Percentiles rank a stretch among this genome's conserved stretches.
These are phyloP conservation scores for Lactarius pseudohatsudake DNA, from an alignment of 768 basidiomycete species.

Conservation along the genomic window DNA sequence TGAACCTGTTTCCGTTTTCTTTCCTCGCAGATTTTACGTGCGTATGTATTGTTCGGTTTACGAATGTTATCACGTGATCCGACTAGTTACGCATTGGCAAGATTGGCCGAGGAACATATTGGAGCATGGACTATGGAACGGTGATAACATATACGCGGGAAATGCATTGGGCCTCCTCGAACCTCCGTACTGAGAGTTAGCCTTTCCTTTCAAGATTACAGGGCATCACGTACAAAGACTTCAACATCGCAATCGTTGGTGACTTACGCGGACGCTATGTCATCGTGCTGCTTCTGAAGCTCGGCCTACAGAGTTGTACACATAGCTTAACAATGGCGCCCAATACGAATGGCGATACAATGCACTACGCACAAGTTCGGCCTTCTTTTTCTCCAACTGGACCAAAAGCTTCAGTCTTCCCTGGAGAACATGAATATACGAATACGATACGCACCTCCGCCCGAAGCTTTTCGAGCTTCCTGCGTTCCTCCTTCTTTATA, in stretches of 20 bases:
- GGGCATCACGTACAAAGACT: neutral
- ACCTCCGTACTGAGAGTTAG: neutral
- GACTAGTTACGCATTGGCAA: neutral
- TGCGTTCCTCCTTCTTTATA: constrained; percentile 55
- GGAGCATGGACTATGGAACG: neutral
- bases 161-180: neutral
- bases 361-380: constrained; percentile 34
- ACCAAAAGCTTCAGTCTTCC: neutral
- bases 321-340: neutral
- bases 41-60: no score
- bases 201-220: neutral
- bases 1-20: neutral
- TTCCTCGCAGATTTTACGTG: neutral
- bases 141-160: neutral
- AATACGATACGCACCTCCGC: constrained; percentile 44
- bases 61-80: neutral
- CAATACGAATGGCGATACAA: neutral
- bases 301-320: constrained; percentile 31
- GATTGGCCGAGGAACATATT: constrained; percentile 1
- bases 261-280: constrained; percentile 13
- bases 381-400: constrained; percentile 37
- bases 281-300: constrained; percentile 35
- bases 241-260: neutral
- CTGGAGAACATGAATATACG: neutral
- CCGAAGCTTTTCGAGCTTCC: constrained; percentile 59